These are phyloP conservation scores for Umbelopsis sp. DNA, from an alignment of 192 early-diverging fungal species.

Conservation along the genomic window DNA sequence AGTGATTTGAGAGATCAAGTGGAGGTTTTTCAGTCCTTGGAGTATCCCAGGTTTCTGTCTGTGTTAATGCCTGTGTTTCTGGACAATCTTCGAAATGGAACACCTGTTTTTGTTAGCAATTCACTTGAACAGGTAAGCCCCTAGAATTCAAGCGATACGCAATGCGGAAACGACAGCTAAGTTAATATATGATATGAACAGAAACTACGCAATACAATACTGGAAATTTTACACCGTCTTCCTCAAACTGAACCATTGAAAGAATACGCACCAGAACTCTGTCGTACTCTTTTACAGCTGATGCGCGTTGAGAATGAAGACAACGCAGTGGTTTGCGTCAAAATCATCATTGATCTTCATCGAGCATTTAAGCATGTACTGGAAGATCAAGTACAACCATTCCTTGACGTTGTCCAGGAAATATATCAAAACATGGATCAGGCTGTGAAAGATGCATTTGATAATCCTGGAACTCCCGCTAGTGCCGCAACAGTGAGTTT, in stretches of 20 bases:
- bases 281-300: slow-evolving; percentile 73
- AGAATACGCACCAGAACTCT: slow-evolving; percentile 75
- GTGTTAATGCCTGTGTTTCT: slow-evolving; percentile 84
- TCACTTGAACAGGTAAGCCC: slow-evolving; percentile 70
- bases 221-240: slow-evolving; percentile 93
- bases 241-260: slow-evolving; percentile 86
- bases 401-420: slow-evolving; percentile 89
- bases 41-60: slow-evolving; percentile 78
- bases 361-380: slow-evolving; percentile 79
- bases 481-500: slow-evolving; percentile 42
- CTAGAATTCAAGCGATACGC: slow-evolving; percentile 15
- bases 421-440: slow-evolving; percentile 94
- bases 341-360: slow-evolving; percentile 95
- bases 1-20: slow-evolving; percentile 89
- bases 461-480: slow-evolving; percentile 63
- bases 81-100: slow-evolving; percentile 70
- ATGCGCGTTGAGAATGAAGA: slow-evolving; percentile 95
- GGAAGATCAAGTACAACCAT: slow-evolving; percentile 87
- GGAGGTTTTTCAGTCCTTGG: slow-evolving; percentile 85
- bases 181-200: slow-evolving; percentile 22
- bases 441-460: slow-evolving; percentile 81
- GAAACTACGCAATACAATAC: slow-evolving; percentile 86
- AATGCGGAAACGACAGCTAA: not conserved
- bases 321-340: slow-evolving; percentile 91
- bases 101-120: slow-evolving; percentile 73